phyloP scores from a whole-genome alignment of 495 filamentous ascomycete genomes.

The Pyronema domesticum region DNA sequence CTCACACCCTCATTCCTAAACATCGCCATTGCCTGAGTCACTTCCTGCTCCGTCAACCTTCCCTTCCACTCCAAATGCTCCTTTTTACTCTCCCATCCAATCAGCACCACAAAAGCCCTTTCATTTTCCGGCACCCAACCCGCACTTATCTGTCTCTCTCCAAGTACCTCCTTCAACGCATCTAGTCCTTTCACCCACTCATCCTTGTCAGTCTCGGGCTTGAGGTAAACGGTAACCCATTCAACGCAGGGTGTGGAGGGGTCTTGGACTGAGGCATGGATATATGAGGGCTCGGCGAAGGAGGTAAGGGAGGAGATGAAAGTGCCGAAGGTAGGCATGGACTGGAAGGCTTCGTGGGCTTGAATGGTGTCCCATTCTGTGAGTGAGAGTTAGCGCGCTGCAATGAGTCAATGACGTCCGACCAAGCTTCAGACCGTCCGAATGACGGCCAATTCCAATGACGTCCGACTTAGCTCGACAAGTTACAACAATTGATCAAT shows the following conservation, averaged over 20 bases:
- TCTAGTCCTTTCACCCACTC: slow-evolving; percentile 4
- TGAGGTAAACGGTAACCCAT: slow-evolving; percentile 5
- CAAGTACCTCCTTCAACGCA: slow-evolving; percentile 8
- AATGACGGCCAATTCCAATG: too few species aligned
- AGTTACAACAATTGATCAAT: too few species aligned
- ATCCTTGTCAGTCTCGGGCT: slow-evolving; percentile 3
- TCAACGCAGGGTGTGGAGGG: slow-evolving; percentile 8
- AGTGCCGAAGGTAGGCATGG: slow-evolving; percentile 1
- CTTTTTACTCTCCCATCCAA: slow-evolving; percentile 17
- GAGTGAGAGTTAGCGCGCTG: not conserved
- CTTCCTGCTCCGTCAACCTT: not conserved
- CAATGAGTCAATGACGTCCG: not conserved
- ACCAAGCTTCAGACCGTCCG: too few species aligned
- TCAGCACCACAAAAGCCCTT: slow-evolving; percentile 3
- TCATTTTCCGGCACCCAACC: slow-evolving; percentile 17
- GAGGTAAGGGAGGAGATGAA: slow-evolving; percentile 2
- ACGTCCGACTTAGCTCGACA: too few species aligned
- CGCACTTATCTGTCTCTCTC: slow-evolving; percentile 1
- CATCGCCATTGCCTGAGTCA: not conserved
- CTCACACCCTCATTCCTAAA: not conserved
- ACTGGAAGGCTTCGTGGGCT: slow-evolving; percentile 6
- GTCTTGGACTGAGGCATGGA: slow-evolving; percentile 6
- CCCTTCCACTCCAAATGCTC: slow-evolving; percentile 10
- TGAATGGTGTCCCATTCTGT: slow-evolving; percentile 14
- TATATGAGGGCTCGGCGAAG: slow-evolving; percentile 2